phyloP scores from a whole-genome alignment of 2,329 filamentous ascomycete species.

The Colletotrichum sp. region DNA sequence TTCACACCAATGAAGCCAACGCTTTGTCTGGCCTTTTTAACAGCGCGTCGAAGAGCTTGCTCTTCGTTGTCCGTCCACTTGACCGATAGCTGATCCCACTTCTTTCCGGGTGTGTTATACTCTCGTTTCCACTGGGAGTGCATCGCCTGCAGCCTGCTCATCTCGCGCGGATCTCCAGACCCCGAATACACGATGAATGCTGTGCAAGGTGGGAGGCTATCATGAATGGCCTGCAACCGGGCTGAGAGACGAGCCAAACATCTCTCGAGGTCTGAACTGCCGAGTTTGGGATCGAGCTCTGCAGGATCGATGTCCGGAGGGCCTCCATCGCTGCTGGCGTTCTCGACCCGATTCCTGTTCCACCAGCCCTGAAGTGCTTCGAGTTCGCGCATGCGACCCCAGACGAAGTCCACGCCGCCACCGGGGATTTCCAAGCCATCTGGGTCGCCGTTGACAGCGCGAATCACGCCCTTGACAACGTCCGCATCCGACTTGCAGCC shows the following conservation, averaged over 20 bases:
- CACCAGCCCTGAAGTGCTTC: slow-evolving; percentile 72
- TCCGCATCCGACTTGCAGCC: slow-evolving; percentile 66
- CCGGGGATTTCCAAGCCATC: slow-evolving; percentile 62
- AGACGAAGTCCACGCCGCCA: slow-evolving; percentile 70
- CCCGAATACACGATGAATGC: slow-evolving; percentile 70
- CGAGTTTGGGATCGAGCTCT: slow-evolving; percentile 27
- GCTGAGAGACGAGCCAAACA: slow-evolving; percentile 50
- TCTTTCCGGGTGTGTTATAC: slow-evolving; percentile 66
- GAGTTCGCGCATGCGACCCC: slow-evolving; percentile 69
- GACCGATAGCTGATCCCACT: slow-evolving; percentile 71
- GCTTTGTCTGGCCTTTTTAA: slow-evolving; percentile 62
- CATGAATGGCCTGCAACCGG: slow-evolving; percentile 61
- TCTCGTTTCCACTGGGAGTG: slow-evolving; percentile 67
- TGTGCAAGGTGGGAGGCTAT: slow-evolving; percentile 66
- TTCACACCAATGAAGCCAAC: slow-evolving; percentile 71
- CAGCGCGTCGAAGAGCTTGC: slow-evolving; percentile 64
- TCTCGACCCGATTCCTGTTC: slow-evolving; percentile 60
- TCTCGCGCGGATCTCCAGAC: slow-evolving; percentile 70
- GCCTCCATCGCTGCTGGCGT: slow-evolving; percentile 34
- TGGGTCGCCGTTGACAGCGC: slow-evolving; percentile 63
- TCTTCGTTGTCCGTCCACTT: slow-evolving; percentile 73
- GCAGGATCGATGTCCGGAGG: slow-evolving; percentile 34
- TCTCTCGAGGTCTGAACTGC: slow-evolving; percentile 44
- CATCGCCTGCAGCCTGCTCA: slow-evolving; percentile 66
- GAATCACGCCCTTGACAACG: slow-evolving; percentile 57